Percentiles rank a stretch among this genome's conserved stretches.
Evolutionary conservation across 179 eudicot species (phyloP).

Genomic region (Gypsophila paniculata): DNA sequence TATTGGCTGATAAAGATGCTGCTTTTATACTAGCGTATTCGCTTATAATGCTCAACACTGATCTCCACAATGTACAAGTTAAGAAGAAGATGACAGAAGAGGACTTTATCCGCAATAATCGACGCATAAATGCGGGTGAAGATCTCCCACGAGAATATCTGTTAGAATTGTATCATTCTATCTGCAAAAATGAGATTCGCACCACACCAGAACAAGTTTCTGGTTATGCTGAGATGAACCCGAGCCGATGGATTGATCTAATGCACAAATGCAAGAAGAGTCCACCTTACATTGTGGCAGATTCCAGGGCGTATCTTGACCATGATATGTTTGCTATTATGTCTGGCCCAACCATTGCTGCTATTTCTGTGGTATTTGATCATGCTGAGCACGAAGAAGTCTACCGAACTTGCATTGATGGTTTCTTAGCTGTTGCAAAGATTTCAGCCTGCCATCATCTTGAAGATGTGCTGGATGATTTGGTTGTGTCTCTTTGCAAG

Average conservation of each 20-base stretch:
- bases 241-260: constrained; percentile 64
- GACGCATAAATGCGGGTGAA: constrained; percentile 57
- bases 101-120: constrained; percentile 70
- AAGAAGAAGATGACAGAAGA: constrained; percentile 82
- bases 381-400: constrained; percentile 64
- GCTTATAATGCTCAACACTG: constrained; percentile 69
- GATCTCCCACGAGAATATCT: constrained; percentile 73
- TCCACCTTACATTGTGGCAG: constrained; percentile 53
- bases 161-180: constrained; percentile 61
- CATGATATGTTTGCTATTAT: constrained; percentile 70
- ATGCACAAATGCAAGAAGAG: constrained; percentile 62
- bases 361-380: constrained; percentile 75
- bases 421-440: constrained; percentile 67
- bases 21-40: constrained; percentile 69
- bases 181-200: constrained; percentile 69
- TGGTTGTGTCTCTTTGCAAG: constrained; percentile 68
- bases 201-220: constrained; percentile 57
- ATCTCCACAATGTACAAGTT: constrained; percentile 75
- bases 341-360: constrained; percentile 77
- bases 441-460: constrained; percentile 73
- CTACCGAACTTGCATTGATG: constrained; percentile 66
- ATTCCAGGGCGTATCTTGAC: constrained; percentile 56
- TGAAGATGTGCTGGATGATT: constrained; percentile 64
- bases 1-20: constrained; percentile 68
- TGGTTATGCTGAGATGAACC: constrained; percentile 51